Evolutionary conservation across 345 rosid species (phyloP), one percentile per base, ranked within the genome.

Genomic region (Pistacia vera): DNA sequence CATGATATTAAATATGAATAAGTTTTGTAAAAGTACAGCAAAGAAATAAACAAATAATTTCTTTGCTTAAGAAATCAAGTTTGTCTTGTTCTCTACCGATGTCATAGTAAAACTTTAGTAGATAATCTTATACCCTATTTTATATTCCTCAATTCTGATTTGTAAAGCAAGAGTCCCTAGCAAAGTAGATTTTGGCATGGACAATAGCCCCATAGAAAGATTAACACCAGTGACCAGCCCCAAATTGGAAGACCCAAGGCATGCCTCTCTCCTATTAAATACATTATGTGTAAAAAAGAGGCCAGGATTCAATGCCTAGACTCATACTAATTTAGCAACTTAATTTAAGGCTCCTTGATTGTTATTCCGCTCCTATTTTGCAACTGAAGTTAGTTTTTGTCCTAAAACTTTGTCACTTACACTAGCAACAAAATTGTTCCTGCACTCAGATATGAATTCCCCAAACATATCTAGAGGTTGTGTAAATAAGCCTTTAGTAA

Each of bases 351-450:
- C 35, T 59, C 75, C 65, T 38, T 14, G 25, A 22, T 41, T 35
- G 20, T 70, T 36, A 57, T 6, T 71, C 28, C n/a, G 11, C 65
- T 28, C 10, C 20, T 8, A 20, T 58, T 30, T 58, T 38, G 54
- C 13, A 20, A 16, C 36, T 11, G 36, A 8, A 36, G 41, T 38
- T 41, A 41, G 46, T 41, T 41, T 70, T 71, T 0, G 2, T 38
- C 22, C 22, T 20, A 16, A 46, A 63, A 54, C 33, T 51, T 54
- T 56, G 49, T 67, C 11, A 51, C 60, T 52, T 68, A 52, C 71
- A n/a, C 44, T 56, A 68, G 66, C 46, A 62, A 33, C 68, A 48
- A 20, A 75, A 46, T 8, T 51, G 11, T 46, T 71, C 9, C 63
- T n/a, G 63, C 52, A 20, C 41, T 56, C 30, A 70, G 33, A 10